These are phyloP conservation scores for Ilex paraguariensis DNA, from an alignment of 305 asterid genomes.

Conservation along the genomic window DNA sequence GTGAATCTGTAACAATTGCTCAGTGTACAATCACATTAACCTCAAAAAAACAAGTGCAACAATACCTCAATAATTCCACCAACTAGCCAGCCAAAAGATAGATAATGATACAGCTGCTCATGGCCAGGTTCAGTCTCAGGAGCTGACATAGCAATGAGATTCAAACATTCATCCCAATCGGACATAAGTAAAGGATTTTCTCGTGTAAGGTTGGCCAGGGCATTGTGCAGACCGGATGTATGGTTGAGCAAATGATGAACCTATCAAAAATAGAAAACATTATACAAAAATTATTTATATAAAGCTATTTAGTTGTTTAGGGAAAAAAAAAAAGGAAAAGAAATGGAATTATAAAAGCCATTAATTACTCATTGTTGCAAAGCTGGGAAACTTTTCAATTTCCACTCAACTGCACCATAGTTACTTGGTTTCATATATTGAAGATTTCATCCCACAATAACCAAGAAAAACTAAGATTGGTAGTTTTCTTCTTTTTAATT, in stretches of 20 bases:
- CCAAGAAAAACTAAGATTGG: too few relatives aligned
- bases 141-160: conserved; percentile 35
- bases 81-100: conserved; percentile 94
- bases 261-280: conserved; percentile 32
- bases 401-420: too few relatives aligned
- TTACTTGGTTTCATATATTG: too few relatives aligned
- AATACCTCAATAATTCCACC: conserved; percentile 98
- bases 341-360: too few relatives aligned
- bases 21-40: not conserved
- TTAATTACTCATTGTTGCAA: too few relatives aligned
- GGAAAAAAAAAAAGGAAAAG: too few relatives aligned
- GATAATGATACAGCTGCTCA: conserved; percentile 73
- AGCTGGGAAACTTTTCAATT: not conserved
- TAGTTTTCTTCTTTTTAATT: too few relatives aligned
- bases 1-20: too few relatives aligned
- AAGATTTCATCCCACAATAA: too few relatives aligned
- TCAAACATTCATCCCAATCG: conserved; percentile 85
- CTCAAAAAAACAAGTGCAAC: conserved; percentile 1
- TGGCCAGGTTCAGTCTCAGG: conserved; percentile 92
- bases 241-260: conserved; percentile 99
- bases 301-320: too few relatives aligned
- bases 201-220: conserved; percentile 55
- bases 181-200: conserved; percentile 76
- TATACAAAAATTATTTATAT: not conserved
- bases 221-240: conserved; percentile 94